These are phyloP conservation scores for Chytridium lagenaria DNA, from an alignment of 371 early-diverging fungal species.

Conservation along the genomic window DNA sequence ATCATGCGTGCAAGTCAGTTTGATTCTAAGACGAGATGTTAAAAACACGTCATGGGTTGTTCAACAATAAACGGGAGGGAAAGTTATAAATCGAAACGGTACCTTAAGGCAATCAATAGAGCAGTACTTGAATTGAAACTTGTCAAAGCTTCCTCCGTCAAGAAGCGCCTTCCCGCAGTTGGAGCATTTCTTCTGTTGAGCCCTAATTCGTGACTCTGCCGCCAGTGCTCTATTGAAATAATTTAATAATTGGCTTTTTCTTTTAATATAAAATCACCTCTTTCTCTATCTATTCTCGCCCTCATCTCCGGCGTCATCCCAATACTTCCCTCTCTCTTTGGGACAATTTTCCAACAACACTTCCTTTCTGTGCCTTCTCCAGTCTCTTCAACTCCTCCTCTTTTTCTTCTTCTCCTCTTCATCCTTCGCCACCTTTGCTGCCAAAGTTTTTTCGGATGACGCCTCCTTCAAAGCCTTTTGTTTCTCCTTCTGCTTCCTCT, in stretches of 20 bases:
- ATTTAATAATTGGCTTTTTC: no score
- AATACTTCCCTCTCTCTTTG: slow-evolving; percentile 33
- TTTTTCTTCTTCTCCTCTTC: slow-evolving; percentile 25
- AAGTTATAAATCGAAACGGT: background rate
- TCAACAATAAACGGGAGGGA: background rate
- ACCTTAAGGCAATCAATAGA: slow-evolving; percentile 47
- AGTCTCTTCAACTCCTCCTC: slow-evolving; percentile 23
- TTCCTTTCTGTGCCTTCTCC: slow-evolving; percentile 22
- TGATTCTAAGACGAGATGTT: background rate
- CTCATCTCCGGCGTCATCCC: slow-evolving; percentile 78
- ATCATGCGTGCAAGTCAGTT: background rate
- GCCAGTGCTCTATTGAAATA: slow-evolving; percentile 77
- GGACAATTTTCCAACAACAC: slow-evolving; percentile 28
- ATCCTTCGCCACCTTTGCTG: slow-evolving; percentile 41
- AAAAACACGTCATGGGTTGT: no score
- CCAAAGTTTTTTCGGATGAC: slow-evolving; percentile 25
- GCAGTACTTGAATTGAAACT: slow-evolving; percentile 54
- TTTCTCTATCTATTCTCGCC: slow-evolving; percentile 81
- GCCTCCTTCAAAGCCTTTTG: slow-evolving; percentile 43
- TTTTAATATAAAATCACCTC: slow-evolving; percentile 53
- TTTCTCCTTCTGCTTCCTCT: slow-evolving; percentile 57
- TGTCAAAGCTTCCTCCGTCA: slow-evolving; percentile 49
- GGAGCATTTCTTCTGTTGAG: slow-evolving; percentile 48
- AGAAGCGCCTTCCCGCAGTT: slow-evolving; percentile 47
- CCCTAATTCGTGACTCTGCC: slow-evolving; percentile 70